Evolutionary conservation across 208 protist species (phyloP), one percentile per base, ranked within the genome.

Genomic region (Herpetomonas tarakana): DNA sequence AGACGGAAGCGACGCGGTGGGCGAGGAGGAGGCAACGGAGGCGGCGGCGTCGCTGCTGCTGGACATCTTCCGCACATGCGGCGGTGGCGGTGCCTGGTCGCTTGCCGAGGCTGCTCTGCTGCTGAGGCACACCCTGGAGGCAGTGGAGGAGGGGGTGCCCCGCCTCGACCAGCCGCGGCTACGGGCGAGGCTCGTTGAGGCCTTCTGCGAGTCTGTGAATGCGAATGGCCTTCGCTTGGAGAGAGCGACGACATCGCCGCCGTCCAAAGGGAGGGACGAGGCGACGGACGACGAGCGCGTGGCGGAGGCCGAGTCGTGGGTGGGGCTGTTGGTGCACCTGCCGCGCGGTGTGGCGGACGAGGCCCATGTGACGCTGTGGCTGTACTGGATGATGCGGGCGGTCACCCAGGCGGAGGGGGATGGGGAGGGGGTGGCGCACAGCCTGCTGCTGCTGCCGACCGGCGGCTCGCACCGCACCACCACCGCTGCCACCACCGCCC

Each of bases 321-420:
- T 74, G 19, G 52, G 51, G 19, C 24, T 77, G 16, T 39, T 77
- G 21, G 27, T 52, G 22, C 46, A 68, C 9, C 41, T 77, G 11
- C 71, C 71, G 19, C n/a, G 56, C 29, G 58, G 6, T 18, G 24
- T 49, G 21, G 65, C 59, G 52, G 24, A 31, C 45, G 71, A 77
- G n/a, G 6, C 9, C 9, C 50, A 58, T n/a, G 52, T 77, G 38
- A 59, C 64, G 21, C 53, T 77, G 19, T 77, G 71, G 59, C 59
- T 71, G 45, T 77, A 68, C 31, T 68, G 59, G 65, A 52, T 60
- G 16, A 71, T 77, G 71, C 26, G 62, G 38, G 68, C 68, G 3
- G 16, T 62, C 19, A n/a, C 44, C 49, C 58, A 54, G 28, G 49
- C 21, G 12, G 67, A 66, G 31, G 12, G 12, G 3, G n/a, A 4